A percentile compares a stretch with the other conserved stretches of the same genome.
phyloP scores from a whole-genome alignment of 2,329 filamentous ascomycete genomes.

The Curvularia verruculosa region DNA sequence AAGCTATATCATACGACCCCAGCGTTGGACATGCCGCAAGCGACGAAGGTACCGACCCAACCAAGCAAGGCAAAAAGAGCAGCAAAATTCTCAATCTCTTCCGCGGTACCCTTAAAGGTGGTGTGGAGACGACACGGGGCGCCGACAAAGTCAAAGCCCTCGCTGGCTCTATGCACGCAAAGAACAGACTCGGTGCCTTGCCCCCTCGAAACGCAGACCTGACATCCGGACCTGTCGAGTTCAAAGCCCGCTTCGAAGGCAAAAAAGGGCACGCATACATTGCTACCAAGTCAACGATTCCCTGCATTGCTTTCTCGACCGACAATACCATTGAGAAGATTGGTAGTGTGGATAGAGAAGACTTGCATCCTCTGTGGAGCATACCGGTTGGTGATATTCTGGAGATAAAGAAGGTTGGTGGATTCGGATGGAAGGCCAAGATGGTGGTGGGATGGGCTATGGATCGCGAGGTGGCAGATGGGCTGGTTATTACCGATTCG shows the following conservation, averaged over 20 bases:
- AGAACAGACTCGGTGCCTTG: conserved; percentile 74
- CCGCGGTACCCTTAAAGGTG: conserved; percentile 71
- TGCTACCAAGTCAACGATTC: conserved; percentile 68
- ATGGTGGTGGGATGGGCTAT: conserved; percentile 81
- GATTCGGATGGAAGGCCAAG: conserved; percentile 84
- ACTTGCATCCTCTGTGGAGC: conserved; percentile 68
- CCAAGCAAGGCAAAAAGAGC: conserved; percentile 56
- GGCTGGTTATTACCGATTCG: conserved; percentile 69
- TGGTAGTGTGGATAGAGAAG: conserved; percentile 56
- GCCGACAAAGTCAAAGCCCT: conserved; percentile 75
- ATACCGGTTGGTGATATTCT: conserved; percentile 72
- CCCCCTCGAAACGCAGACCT: conserved; percentile 54
- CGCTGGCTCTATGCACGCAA: conserved; percentile 65
- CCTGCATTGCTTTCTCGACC: conserved; percentile 69
- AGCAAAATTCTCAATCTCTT: conserved; percentile 67
- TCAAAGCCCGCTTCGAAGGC: conserved; percentile 72
- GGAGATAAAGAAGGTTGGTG: conserved; percentile 80
- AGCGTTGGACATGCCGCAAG: conserved; percentile 56
- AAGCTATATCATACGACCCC: conserved; percentile 60
- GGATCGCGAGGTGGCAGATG: conserved; percentile 75
- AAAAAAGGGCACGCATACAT: conserved; percentile 76
- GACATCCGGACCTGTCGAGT: conserved; percentile 73
- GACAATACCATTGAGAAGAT: conserved; percentile 57
- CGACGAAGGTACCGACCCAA: conserved; percentile 60
- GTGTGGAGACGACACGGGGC: conserved; percentile 73